A percentile compares a stretch with the other conserved stretches of the same genome.
Evolutionary conservation across 352 stramenopile genomes (phyloP).

Genomic region (Peronospora destructor): DNA sequence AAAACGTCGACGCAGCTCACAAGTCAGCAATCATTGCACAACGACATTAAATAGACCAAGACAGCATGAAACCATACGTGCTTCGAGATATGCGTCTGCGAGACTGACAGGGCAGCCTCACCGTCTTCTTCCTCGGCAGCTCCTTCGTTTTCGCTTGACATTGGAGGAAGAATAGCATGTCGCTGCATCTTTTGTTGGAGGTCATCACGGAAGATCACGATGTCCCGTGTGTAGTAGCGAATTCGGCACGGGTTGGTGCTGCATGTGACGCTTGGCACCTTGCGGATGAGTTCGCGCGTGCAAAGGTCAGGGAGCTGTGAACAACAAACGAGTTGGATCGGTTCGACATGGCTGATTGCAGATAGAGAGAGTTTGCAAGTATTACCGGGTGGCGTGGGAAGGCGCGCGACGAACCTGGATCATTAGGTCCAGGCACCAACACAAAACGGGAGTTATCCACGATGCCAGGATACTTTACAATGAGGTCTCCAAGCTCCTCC

Average conservation of each 20-base stretch:
- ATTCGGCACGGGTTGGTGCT: conserved; percentile 91
- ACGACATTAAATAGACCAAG: background rate
- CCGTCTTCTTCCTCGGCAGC: conserved; percentile 17
- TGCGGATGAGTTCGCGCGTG: conserved; percentile 58
- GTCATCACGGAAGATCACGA: conserved; percentile 90
- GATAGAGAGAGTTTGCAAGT: background rate
- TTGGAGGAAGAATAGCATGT: conserved; percentile 70
- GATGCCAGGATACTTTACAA: conserved; percentile 80
- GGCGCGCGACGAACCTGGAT: conserved; percentile 76
- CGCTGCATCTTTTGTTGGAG: conserved; percentile 88
- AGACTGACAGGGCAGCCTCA: conserved; percentile 17
- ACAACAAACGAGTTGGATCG: conserved; percentile 1
- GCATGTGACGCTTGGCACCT: conserved; percentile 73
- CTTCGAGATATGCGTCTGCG: conserved; percentile 71
- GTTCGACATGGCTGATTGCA: background rate
- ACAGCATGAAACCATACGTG: conserved; percentile 39
- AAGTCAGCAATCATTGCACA: conserved; percentile 7
- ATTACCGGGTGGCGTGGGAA: conserved; percentile 76
- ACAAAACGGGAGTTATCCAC: conserved; percentile 85
- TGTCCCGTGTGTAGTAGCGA: conserved; percentile 89
- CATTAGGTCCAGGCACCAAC: conserved; percentile 88
- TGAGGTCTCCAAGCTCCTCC: conserved; percentile 87
- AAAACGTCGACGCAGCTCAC: background rate
- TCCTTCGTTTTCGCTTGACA: conserved; percentile 32
- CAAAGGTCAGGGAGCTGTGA: conserved; percentile 59